These are phyloP conservation scores for Paecilomyces variotii DNA, from an alignment of 2,329 filamentous ascomycete species.

Conservation along the genomic window DNA sequence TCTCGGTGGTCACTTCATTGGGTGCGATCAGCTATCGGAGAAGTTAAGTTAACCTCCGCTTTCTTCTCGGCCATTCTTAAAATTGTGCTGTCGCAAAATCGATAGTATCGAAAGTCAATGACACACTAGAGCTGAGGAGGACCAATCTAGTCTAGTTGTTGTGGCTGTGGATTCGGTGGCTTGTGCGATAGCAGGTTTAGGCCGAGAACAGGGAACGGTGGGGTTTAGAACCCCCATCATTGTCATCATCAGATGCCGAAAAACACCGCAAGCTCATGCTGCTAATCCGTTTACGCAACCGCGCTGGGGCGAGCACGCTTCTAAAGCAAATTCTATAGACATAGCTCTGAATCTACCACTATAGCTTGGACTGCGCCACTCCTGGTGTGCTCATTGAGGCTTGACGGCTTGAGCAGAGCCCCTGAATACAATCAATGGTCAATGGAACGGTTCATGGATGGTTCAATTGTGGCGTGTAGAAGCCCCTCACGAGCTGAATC, in stretches of 20 bases:
- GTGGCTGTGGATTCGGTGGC: background rate
- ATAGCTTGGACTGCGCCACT: background rate
- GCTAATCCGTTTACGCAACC: background rate
- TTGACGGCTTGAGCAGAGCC: background rate
- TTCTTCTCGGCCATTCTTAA: background rate
- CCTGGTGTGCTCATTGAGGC: background rate
- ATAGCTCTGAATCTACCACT: background rate
- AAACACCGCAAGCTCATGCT: background rate
- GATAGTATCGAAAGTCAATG: background rate
- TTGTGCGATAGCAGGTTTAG: background rate
- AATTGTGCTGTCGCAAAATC: background rate
- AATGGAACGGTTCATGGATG: background rate
- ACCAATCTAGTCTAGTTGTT: background rate
- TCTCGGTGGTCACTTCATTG: background rate
- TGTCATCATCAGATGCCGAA: background rate
- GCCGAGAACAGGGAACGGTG: background rate
- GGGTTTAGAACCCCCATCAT: background rate
- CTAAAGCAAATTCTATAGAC: background rate
- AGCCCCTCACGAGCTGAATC: conserved; percentile 1
- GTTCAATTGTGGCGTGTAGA: background rate
- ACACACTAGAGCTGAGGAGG: background rate
- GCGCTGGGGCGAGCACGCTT: background rate
- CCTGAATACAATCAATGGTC: background rate
- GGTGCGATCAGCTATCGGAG: background rate
- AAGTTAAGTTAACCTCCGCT: background rate